Base-by-base conservation (phyloP, 2,329 filamentous ascomycete species). In the Emericellopsis atlantica region DNA sequence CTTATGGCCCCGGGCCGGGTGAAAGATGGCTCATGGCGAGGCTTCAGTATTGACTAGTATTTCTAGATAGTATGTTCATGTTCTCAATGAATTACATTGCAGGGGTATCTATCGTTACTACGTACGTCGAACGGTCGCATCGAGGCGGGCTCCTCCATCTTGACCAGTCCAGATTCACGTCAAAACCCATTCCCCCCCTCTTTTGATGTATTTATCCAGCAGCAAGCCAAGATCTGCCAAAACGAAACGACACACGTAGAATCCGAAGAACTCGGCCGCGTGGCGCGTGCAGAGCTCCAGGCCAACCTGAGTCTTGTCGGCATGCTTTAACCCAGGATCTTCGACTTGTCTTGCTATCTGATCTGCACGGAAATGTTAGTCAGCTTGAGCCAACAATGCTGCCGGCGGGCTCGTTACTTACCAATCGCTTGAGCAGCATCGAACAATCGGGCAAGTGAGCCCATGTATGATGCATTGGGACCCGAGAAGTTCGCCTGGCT, bases 321-420 rank as follows among this genome's bases (percentile, higher is more conserved):
- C 88, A 61, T 92, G 86, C 50, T 85, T 84, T 41, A 96, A 74
- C 9, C 90, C 90, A 6, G 90, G 90, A 55, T 96, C 90, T 57
- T 95, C 90, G 37, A 95, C 88, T 67, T 95, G 90, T 49, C 90
- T 84, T 40, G 89, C 87, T 59, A 96, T 90, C 76, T 93, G 86
- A 69, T 95, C 88, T 94, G 51, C 32, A 41, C 18, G 18, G 16
- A 29, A 7, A 34, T 34, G 23, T 1, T 26, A 40, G 40, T 26
- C 26, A 15, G n/a, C 34, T 14, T 16, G 9, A 11, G 14, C 12
- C 3, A n/a, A 11, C 6, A 4, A 3, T 12, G 14, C 9, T 21
- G 4, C 18, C 22, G 23, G 47, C 64, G 44, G 64, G 53, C 33
- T 36, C 29, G 14, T n/a, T n/a, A 51, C 80, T 69, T 73, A 95